phyloP scores from a whole-genome alignment of 2,329 filamentous ascomycete species.

The Boeremia exigua region DNA sequence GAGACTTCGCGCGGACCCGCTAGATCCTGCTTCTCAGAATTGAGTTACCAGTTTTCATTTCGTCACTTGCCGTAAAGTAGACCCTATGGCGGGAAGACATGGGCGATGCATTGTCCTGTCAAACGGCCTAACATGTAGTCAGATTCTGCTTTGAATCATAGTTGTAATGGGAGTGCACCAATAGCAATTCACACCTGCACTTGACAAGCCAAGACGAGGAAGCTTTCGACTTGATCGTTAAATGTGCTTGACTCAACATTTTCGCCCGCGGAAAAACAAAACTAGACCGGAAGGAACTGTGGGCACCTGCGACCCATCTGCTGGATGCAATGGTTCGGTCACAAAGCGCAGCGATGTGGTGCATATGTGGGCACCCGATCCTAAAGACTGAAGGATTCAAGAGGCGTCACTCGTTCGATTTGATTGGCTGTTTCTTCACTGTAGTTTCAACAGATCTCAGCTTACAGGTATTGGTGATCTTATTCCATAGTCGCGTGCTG shows the following conservation, averaged over 20 bases:
- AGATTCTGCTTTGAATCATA: not conserved
- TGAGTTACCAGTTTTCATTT: not conserved
- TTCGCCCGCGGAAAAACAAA: not conserved
- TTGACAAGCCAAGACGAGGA: constrained; percentile 6
- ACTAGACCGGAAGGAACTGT: not conserved
- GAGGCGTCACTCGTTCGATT: not conserved
- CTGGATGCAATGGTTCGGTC: not conserved
- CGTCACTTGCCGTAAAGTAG: not conserved
- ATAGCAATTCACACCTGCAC: not conserved
- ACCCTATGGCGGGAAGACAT: not conserved
- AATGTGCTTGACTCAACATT: constrained; percentile 1
- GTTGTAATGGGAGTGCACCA: not conserved
- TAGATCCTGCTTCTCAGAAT: not conserved
- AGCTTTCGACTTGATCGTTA: constrained; percentile 5
- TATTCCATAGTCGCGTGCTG: too few relatives aligned
- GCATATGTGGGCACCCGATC: not conserved
- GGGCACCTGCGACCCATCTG: not conserved
- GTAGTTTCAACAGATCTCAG: not conserved
- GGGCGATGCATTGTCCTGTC: not conserved
- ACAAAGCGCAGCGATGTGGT: not conserved
- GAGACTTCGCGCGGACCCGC: not conserved
- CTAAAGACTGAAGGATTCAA: not conserved
- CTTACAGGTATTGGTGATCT: too few relatives aligned
- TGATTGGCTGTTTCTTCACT: constrained; percentile 1
- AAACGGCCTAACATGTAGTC: not conserved